A percentile compares a stretch with the other conserved stretches of the same genome.
phyloP scores from a whole-genome alignment of 495 filamentous ascomycete species.

The Bryoglossum gracile region DNA sequence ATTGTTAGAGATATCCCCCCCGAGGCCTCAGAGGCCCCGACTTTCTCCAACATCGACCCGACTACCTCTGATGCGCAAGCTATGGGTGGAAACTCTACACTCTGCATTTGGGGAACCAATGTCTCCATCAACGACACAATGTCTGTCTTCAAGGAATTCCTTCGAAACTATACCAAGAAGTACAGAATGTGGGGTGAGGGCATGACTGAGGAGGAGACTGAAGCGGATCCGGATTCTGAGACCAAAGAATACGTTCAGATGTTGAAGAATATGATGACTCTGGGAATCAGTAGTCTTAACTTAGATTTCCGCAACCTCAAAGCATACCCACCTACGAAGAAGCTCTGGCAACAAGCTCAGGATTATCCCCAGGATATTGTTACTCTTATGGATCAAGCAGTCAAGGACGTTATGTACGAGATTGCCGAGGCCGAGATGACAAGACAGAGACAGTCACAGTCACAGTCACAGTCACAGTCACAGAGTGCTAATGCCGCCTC shows the following conservation, averaged over 20 bases:
- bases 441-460: constrained; percentile 48
- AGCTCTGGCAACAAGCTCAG: constrained; percentile 91
- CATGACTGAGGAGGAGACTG: constrained; percentile 67
- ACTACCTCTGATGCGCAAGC: constrained; percentile 87
- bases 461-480: constrained; percentile 45
- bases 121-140: constrained; percentile 88
- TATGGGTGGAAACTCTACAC: constrained; percentile 69
- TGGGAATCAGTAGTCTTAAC: constrained; percentile 77
- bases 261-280: constrained; percentile 80
- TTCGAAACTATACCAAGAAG: constrained; percentile 81
- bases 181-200: constrained; percentile 89
- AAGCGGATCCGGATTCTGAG: constrained; percentile 51
- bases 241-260: constrained; percentile 76
- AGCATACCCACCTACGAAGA: constrained; percentile 82
- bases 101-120: constrained; percentile 96
- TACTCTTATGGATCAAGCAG: constrained; percentile 87
- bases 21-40: constrained; percentile 65
- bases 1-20: constrained; percentile 49
- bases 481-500: constrained; percentile 30
- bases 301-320: constrained; percentile 86
- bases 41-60: constrained; percentile 81
- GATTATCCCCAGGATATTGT: constrained; percentile 93
- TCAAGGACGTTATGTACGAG: constrained; percentile 92
- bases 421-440: constrained; percentile 77
- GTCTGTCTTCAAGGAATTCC: constrained; percentile 79